Conservation (phyloP, 805 yeast species). For the Kodamaea kaohsiungensis region DNA sequence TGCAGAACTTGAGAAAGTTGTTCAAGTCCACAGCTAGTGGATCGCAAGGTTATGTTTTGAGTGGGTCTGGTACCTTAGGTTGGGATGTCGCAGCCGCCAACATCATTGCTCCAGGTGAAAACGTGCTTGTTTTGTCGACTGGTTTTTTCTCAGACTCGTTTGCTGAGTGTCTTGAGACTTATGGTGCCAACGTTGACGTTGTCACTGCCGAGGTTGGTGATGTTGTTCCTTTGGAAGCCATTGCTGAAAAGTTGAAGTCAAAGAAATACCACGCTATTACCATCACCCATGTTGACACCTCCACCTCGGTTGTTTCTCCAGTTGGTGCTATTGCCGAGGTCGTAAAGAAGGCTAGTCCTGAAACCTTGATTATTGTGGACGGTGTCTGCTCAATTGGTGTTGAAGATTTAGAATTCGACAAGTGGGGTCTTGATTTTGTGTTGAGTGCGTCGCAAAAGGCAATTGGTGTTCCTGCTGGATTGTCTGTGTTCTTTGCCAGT, state of each 20-base stretch:
- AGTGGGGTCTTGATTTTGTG: constrained; percentile 87
- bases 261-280: constrained; percentile 69
- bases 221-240: constrained; percentile 54
- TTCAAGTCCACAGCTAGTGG: constrained; percentile 66
- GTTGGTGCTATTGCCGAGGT: constrained; percentile 60
- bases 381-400: constrained; percentile 95
- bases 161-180: constrained; percentile 70
- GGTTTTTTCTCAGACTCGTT: constrained; percentile 88
- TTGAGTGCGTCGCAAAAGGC: constrained; percentile 96
- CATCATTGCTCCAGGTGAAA: constrained; percentile 62
- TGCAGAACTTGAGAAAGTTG: constrained; percentile 67
- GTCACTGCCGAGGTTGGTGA: constrained; percentile 75
- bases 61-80: constrained; percentile 94
- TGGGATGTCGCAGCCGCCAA: constrained; percentile 91
- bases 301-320: constrained; percentile 87
- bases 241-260: constrained; percentile 55
- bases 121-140: constrained; percentile 79
- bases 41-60: constrained; percentile 79
- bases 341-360: constrained; percentile 70
- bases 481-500: constrained; percentile 74
- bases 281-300: constrained; percentile 94
- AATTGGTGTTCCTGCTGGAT: constrained; percentile 91
- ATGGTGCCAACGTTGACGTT: constrained; percentile 76
- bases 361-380: constrained; percentile 82
- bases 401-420: constrained; percentile 80